A percentile compares a stretch with the other conserved stretches of the same genome.
Conservation (phyloP, 1,284 basidiomycete species). For the Schizophyllum commune region DNA sequence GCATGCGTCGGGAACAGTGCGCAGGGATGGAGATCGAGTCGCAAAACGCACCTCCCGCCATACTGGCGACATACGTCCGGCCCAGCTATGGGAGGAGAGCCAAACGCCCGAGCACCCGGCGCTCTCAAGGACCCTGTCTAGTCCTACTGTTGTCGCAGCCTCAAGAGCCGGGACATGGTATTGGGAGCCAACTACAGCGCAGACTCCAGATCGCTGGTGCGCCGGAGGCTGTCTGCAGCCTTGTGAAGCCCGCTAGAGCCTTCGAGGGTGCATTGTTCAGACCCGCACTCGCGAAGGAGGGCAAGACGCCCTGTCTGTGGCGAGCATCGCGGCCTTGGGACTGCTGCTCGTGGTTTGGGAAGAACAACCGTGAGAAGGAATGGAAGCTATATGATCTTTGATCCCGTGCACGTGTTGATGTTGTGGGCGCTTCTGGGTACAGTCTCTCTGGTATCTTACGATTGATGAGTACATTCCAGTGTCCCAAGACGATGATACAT, state of each 20-base stretch:
- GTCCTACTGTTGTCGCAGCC: slow-evolving; percentile 1
- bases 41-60: too few relatives aligned
- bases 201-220: slow-evolving; percentile 39
- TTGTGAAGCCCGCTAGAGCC: slow-evolving; percentile 39
- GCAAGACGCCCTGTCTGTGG: slow-evolving; percentile 29
- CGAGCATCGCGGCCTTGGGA: slow-evolving; percentile 48
- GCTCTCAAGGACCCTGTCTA: slow-evolving; percentile 11
- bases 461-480: too few relatives aligned
- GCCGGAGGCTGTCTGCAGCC: slow-evolving; percentile 34
- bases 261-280: slow-evolving; percentile 43
- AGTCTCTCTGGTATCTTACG: too few relatives aligned
- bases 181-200: slow-evolving; percentile 16
- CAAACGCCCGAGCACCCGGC: too few relatives aligned
- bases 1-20: neutral
- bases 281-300: slow-evolving; percentile 47
- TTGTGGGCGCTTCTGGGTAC: neutral
- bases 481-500: too few relatives aligned
- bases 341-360: slow-evolving; percentile 22
- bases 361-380: neutral
- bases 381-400: too few relatives aligned
- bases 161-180: slow-evolving; percentile 18
- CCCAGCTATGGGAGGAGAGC: too few relatives aligned
- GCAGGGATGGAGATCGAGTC: too few relatives aligned
- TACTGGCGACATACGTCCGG: too few relatives aligned
- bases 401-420: neutral